These are phyloP conservation scores for Neurospora sp. DNA, from an alignment of 2,329 filamentous ascomycete genomes.

Conservation along the genomic window DNA sequence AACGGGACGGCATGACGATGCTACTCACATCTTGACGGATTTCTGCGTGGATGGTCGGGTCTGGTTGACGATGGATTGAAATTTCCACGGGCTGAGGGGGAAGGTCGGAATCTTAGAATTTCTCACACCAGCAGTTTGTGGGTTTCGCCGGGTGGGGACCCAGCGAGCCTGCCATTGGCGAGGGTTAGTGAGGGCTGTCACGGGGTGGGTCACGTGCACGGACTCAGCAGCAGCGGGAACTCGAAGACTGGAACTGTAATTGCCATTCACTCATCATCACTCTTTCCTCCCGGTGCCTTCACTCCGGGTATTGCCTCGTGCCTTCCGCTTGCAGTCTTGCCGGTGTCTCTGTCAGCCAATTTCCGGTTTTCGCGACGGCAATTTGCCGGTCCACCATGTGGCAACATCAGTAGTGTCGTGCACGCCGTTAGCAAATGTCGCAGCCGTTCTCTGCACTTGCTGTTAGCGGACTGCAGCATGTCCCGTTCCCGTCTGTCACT, in stretches of 20 bases:
- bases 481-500: background rate
- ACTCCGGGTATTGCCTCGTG: background rate
- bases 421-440: background rate
- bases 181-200: constrained; percentile 16
- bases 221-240: background rate
- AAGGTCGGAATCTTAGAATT: constrained; percentile 21
- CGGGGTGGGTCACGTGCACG: constrained; percentile 3
- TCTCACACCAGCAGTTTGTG: constrained; percentile 22
- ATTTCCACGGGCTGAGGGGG: constrained; percentile 20
- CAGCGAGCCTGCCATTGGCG: constrained; percentile 16
- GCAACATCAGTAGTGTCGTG: background rate
- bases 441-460: background rate
- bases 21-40: constrained; percentile 31
- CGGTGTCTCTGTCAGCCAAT: background rate
- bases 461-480: background rate
- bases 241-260: background rate
- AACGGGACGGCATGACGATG: constrained; percentile 6
- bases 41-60: constrained; percentile 26
- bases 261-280: background rate
- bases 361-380: background rate
- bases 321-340: background rate
- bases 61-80: constrained; percentile 21
- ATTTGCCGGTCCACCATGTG: background rate
- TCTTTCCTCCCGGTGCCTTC: background rate
- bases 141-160: constrained; percentile 18